phyloP scores from a whole-genome alignment of 225 moss, liverwort and hornwort genomes.

The Bryum argenteum region DNA sequence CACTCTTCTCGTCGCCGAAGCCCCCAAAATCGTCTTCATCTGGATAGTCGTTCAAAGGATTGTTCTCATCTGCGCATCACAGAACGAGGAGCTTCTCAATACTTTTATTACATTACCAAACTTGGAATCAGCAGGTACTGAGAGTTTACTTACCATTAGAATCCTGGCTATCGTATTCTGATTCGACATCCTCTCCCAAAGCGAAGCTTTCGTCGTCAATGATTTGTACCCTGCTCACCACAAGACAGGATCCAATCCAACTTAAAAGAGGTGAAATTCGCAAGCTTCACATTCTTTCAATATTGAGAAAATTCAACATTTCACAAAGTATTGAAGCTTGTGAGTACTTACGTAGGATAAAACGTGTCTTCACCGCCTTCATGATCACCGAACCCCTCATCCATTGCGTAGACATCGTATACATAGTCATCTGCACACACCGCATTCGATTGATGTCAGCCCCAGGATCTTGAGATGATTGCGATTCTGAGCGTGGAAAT shows the following conservation, averaged over 20 bases:
- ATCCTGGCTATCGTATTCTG: conserved; percentile 88
- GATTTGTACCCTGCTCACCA: conserved; percentile 74
- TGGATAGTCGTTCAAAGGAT: conserved; percentile 93
- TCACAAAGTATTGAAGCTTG: conserved; percentile 2
- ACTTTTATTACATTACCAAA: too few relatives aligned
- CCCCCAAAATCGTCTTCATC: conserved; percentile 81
- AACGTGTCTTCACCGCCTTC: conserved; percentile 42
- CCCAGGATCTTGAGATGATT: conserved; percentile 2
- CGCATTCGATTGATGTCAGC: conserved; percentile 13
- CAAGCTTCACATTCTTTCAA: neutral
- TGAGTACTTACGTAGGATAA: conserved; percentile 65
- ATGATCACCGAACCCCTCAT: conserved; percentile 60
- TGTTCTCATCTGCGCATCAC: conserved; percentile 72
- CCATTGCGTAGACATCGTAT: conserved; percentile 92
- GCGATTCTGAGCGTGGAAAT: neutral
- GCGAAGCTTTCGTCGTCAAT: conserved; percentile 55
- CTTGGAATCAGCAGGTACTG: too few relatives aligned
- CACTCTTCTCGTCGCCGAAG: conserved; percentile 35
- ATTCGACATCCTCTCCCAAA: conserved; percentile 50
- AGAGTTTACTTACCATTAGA: conserved; percentile 65
- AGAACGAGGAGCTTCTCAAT: neutral
- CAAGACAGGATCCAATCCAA: neutral
- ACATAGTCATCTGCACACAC: conserved; percentile 80
- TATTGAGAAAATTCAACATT: conserved; percentile 3
- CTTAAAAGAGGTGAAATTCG: neutral